Conservation (phyloP, 2,329 filamentous ascomycete genomes). For the Polytolypa hystricis region DNA sequence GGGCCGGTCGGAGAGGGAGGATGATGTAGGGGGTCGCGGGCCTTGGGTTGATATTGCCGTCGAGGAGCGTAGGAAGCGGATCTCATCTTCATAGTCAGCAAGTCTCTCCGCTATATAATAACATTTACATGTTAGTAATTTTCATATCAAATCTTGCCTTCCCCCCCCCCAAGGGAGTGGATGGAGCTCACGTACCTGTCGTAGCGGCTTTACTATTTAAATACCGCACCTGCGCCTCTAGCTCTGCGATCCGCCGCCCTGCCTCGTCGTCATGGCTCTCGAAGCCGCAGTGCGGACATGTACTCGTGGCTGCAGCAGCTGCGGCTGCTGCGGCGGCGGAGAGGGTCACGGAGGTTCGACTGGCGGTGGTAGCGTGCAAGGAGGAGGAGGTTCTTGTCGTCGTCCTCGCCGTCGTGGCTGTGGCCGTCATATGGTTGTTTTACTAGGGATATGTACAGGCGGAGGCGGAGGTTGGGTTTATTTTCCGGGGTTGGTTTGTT, state of each 20-base stretch:
- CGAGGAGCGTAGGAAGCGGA: slow-evolving; percentile 37
- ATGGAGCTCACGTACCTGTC: slow-evolving; percentile 38
- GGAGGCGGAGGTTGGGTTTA: no score
- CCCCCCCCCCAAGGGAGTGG: neutral
- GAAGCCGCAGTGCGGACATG: slow-evolving; percentile 31
- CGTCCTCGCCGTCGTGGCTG: neutral
- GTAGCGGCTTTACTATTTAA: slow-evolving; percentile 43
- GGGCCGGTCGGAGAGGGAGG: slow-evolving; percentile 18
- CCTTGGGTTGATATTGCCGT: slow-evolving; percentile 16
- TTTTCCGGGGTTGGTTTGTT: no score
- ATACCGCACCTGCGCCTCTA: slow-evolving; percentile 44
- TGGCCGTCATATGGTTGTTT: neutral
- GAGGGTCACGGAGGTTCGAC: slow-evolving; percentile 2
- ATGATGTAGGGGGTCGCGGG: slow-evolving; percentile 18
- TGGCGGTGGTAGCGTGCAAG: slow-evolving; percentile 9
- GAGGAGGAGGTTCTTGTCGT: neutral
- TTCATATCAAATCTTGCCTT: no score
- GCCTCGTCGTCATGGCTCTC: slow-evolving; percentile 21
- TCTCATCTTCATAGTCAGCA: slow-evolving; percentile 53
- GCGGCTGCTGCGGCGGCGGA: neutral
- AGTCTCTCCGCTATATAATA: slow-evolving; percentile 40
- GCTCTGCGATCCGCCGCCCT: slow-evolving; percentile 36
- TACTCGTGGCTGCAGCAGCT: neutral
- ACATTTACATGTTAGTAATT: no score
- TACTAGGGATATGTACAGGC: neutral